phyloP scores from a whole-genome alignment of 2,329 filamentous ascomycete species.

The Aspergillus sp. region DNA sequence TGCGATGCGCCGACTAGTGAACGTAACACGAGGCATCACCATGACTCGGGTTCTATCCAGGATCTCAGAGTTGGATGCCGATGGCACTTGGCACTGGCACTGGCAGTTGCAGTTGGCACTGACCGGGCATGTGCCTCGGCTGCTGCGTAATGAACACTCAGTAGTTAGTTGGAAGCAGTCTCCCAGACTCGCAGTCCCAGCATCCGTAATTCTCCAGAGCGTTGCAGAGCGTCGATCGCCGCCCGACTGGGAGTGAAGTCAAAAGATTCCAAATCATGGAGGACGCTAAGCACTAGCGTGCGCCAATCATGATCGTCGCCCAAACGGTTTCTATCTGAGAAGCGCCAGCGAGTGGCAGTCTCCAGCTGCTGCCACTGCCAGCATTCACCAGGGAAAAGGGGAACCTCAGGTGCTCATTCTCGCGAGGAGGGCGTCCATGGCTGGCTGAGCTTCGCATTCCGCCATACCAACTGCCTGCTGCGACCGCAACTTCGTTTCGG shows the following conservation, averaged over 20 bases:
- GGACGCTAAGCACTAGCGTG: slow-evolving; percentile 11
- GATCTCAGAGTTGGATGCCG: neutral
- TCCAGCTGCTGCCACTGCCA: too few species aligned
- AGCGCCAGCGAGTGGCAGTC: slow-evolving; percentile 8
- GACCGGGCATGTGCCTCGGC: neutral
- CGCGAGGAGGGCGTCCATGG: neutral
- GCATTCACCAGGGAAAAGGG: neutral
- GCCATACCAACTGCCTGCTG: neutral
- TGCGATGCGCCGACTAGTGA: neutral
- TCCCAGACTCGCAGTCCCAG: too few species aligned
- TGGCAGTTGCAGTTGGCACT: too few species aligned
- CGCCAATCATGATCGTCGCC: slow-evolving; percentile 24
- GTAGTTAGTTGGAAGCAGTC: too few species aligned
- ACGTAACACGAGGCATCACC: slow-evolving; percentile 1
- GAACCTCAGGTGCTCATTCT: neutral
- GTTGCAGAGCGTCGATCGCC: slow-evolving; percentile 16
- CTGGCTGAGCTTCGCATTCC: slow-evolving; percentile 3
- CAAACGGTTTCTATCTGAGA: slow-evolving; percentile 19
- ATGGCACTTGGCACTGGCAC: neutral
- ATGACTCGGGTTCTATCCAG: slow-evolving; percentile 6
- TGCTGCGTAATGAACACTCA: neutral
- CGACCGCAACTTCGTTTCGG: too few species aligned
- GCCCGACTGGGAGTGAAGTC: slow-evolving; percentile 14
- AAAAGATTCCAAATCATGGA: slow-evolving; percentile 26
- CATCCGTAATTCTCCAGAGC: neutral